A percentile compares a stretch with the other conserved stretches of the same genome.
phyloP scores from a whole-genome alignment of 331 rosid genomes.

The Pyracantha coccinea region DNA sequence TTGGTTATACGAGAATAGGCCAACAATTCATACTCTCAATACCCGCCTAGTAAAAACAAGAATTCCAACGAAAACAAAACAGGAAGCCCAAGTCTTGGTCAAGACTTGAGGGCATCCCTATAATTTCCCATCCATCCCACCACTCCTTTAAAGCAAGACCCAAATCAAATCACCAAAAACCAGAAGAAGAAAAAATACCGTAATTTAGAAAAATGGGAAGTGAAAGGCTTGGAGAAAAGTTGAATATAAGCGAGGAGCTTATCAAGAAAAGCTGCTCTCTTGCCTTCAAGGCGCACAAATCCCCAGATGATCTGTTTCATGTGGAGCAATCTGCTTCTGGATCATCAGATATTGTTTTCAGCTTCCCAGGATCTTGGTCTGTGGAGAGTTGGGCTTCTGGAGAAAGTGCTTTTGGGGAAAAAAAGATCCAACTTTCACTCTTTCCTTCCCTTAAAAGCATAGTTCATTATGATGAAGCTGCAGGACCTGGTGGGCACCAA shows the following conservation, averaged over 20 bases:
- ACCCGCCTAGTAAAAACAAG: accelerated
- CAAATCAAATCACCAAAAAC: background rate
- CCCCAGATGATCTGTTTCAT: constrained; percentile 16
- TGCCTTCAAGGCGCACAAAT: constrained; percentile 32
- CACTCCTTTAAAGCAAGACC: background rate
- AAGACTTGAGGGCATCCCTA: background rate
- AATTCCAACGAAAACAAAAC: background rate
- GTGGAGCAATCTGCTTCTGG: background rate
- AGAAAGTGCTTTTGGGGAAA: constrained; percentile 27
- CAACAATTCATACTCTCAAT: too few species aligned
- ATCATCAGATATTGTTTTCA: constrained; percentile 20
- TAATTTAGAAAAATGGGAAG: constrained; percentile 26
- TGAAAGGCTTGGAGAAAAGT: constrained; percentile 20
- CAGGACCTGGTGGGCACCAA: background rate
- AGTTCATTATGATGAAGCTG: constrained; percentile 33
- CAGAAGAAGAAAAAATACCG: background rate
- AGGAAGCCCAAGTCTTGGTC: background rate
- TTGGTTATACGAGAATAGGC: accelerated
- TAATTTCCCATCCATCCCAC: background rate
- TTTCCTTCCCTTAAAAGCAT: constrained; percentile 49
- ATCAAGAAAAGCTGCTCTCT: constrained; percentile 26
- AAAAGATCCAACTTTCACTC: constrained; percentile 10
- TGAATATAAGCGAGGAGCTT: constrained; percentile 24
- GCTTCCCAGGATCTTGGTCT: constrained; percentile 48
- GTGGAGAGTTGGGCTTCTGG: constrained; percentile 21